These are phyloP conservation scores for Betula pendula DNA, from an alignment of 306 rosid species.

Conservation along the genomic window DNA sequence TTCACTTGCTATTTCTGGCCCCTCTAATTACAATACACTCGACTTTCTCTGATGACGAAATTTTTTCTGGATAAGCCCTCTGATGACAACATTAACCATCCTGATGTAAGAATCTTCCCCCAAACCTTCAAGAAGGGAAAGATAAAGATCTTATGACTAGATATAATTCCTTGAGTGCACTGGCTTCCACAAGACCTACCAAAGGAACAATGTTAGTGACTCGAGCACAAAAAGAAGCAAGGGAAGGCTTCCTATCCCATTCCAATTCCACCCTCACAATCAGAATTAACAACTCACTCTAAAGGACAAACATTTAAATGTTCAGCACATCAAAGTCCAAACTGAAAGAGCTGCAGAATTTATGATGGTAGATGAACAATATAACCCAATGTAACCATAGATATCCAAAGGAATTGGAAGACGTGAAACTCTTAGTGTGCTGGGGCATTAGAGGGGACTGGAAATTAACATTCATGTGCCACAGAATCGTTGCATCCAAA, in stretches of 20 bases:
- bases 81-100: neutral
- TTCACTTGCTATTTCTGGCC: neutral
- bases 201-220: neutral
- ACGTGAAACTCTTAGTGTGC: neutral
- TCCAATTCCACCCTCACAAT: neutral
- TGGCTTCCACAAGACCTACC: constrained; percentile 3
- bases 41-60: neutral
- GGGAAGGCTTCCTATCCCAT: neutral
- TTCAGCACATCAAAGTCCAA: neutral
- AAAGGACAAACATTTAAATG: neutral
- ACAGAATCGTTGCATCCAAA: constrained; percentile 17
- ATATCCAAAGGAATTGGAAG: neutral
- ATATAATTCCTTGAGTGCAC: neutral
- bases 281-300: neutral
- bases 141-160: neutral
- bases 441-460: too few relatives aligned
- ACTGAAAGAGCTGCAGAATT: neutral
- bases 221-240: neutral
- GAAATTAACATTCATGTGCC: neutral
- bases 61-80: neutral
- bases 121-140: neutral
- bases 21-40: neutral
- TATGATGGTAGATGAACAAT: neutral
- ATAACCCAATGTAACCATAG: neutral
- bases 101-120: neutral